These are phyloP conservation scores for Tetrapisispora pingtungensis DNA, from an alignment of 805 yeast species.

Conservation along the genomic window DNA sequence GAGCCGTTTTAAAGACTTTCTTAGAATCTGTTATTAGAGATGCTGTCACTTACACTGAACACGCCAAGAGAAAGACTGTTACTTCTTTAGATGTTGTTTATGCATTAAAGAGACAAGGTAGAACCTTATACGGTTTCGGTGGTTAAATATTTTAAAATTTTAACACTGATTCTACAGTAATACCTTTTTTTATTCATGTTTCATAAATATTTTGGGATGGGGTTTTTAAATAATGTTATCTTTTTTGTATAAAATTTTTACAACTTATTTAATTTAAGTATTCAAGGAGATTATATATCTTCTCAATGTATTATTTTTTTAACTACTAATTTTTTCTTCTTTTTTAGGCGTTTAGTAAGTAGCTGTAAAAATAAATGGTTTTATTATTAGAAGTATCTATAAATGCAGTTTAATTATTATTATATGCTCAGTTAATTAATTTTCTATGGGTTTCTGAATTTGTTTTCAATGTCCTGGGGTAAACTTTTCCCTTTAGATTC, in stretches of 20 bases:
- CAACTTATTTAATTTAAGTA: conserved; percentile 3
- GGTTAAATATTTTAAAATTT: conserved; percentile 45
- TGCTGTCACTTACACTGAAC: conserved; percentile 98
- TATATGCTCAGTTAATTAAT: background rate
- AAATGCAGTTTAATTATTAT: background rate
- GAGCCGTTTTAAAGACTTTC: conserved; percentile 91
- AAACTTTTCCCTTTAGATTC: background rate
- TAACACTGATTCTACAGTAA: background rate
- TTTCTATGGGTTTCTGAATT: background rate
- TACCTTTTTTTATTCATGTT: conserved; percentile 2
- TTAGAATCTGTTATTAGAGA: conserved; percentile 95
- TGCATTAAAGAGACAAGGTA: conserved; percentile 99
- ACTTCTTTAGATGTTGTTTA: conserved; percentile 97
- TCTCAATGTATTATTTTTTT: conserved; percentile 1
- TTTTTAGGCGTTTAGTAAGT: too few relatives aligned
- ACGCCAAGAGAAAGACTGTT: conserved; percentile 99
- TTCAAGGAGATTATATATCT: conserved; percentile 1
- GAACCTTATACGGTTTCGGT: conserved; percentile 99
- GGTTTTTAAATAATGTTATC: conserved; percentile 2
- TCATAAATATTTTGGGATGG: conserved; percentile 4
- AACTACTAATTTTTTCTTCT: background rate
- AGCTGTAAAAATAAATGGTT: too few relatives aligned
- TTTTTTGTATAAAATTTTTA: conserved; percentile 1
- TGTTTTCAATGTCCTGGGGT: background rate
- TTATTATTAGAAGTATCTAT: too few relatives aligned